Percentiles rank a stretch among this genome's conserved stretches.
Conservation (phyloP, 2,329 filamentous ascomycete species). For the Cytospora mali region DNA sequence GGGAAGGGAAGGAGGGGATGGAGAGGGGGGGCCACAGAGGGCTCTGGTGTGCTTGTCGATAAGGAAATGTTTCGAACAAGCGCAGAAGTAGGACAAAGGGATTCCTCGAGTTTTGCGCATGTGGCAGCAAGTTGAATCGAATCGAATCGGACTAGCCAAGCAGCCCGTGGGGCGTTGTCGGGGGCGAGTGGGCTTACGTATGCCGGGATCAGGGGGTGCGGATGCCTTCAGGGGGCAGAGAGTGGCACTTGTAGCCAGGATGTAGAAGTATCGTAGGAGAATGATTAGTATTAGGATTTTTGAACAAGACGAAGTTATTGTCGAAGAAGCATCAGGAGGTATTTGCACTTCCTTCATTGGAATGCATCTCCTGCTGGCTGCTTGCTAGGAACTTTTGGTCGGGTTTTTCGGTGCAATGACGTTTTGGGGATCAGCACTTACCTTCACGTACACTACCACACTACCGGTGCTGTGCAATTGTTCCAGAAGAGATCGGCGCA, state of each 20-base stretch:
- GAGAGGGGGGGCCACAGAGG: background rate
- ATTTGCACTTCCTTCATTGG: too few relatives aligned
- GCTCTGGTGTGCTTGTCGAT: background rate
- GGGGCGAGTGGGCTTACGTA: slow-evolving; percentile 12
- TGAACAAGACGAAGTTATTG: background rate
- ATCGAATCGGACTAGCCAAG: slow-evolving; percentile 9
- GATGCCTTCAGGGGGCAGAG: background rate
- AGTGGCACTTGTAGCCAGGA: background rate
- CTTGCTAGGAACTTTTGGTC: too few relatives aligned
- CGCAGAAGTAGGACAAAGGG: too few relatives aligned
- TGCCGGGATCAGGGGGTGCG: slow-evolving; percentile 9
- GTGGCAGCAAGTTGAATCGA: background rate
- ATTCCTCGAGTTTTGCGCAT: slow-evolving; percentile 12
- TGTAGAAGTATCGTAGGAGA: too few relatives aligned
- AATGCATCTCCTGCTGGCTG: too few relatives aligned
- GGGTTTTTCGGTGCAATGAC: too few relatives aligned
- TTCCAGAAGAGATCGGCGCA: background rate
- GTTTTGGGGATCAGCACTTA: too few relatives aligned
- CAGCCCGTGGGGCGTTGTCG: slow-evolving; percentile 10
- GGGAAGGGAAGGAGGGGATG: background rate
- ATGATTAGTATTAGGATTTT: background rate
- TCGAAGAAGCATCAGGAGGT: background rate
- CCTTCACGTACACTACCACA: background rate
- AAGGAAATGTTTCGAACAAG: background rate
- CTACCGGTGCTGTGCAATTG: too few relatives aligned